Conservation (phyloP, 176 grass and related monocot genomes). For the Melocanna baccifera region DNA sequence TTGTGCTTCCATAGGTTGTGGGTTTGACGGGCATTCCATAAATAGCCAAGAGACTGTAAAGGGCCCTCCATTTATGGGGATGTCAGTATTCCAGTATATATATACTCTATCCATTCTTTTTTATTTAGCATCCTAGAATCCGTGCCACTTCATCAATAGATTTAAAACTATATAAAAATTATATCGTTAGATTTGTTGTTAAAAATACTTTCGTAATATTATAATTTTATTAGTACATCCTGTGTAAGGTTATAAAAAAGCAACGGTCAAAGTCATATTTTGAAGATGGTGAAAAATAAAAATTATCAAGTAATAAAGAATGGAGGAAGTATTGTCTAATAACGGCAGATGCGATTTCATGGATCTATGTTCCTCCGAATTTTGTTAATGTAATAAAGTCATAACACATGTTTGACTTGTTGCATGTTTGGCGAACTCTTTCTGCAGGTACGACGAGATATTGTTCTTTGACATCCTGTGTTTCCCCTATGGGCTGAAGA, state of each 20-base stretch:
- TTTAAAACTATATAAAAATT: too few relatives aligned
- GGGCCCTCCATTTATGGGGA: neutral
- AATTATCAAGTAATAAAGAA: too few relatives aligned
- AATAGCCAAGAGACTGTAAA: neutral
- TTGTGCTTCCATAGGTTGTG: slow-evolving; percentile 15
- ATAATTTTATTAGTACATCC: too few relatives aligned
- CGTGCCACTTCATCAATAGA: too few relatives aligned
- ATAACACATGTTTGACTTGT: neutral
- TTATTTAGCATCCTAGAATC: too few relatives aligned
- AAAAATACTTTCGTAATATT: too few relatives aligned
- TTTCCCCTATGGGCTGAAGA: too few relatives aligned
- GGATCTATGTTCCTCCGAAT: neutral
- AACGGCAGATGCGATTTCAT: neutral
- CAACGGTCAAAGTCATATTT: too few relatives aligned
- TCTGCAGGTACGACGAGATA: neutral
- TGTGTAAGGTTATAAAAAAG: too few relatives aligned
- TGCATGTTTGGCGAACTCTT: neutral
- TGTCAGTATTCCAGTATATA: neutral
- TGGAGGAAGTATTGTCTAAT: neutral
- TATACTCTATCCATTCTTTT: too few relatives aligned
- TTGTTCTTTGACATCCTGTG: neutral
- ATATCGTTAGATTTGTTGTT: too few relatives aligned
- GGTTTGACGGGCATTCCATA: slow-evolving; percentile 15
- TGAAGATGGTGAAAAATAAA: too few relatives aligned
- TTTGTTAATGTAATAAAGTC: neutral